Conservation (phyloP, 106 monocot genomes). For the Acanthochlamys bracteata region DNA sequence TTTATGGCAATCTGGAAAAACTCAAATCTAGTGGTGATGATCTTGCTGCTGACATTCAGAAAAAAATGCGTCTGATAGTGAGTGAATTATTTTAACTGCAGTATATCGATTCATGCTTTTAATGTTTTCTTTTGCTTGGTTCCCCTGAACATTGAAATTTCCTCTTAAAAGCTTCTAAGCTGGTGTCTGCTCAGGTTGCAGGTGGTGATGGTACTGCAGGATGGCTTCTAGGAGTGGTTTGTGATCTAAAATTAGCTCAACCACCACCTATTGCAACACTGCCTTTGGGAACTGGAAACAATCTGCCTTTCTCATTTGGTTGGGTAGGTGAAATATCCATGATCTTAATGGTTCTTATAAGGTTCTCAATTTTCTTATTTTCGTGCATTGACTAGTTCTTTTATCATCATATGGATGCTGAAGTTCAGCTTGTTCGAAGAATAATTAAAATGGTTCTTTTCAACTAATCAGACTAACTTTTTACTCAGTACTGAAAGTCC, state of each 20-base stretch:
- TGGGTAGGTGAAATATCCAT: constrained; percentile 77
- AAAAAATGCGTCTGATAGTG: constrained; percentile 72
- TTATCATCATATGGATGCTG: too few species aligned
- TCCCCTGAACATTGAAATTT: too few species aligned
- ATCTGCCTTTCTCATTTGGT: constrained; percentile 94
- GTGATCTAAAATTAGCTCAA: constrained; percentile 70
- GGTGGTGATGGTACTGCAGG: constrained; percentile 96
- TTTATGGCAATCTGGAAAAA: constrained; percentile 76
- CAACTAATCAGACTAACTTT: too few species aligned
- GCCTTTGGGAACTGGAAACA: constrained; percentile 96
- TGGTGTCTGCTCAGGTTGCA: constrained; percentile 58
- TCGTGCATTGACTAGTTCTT: too few species aligned
- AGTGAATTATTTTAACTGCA: constrained; percentile 32
- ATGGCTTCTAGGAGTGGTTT: constrained; percentile 96
- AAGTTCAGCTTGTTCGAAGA: too few species aligned
- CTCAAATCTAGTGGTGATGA: constrained; percentile 47
- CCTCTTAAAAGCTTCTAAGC: too few species aligned
- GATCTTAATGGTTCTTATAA: too few species aligned
- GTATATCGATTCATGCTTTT: too few species aligned
- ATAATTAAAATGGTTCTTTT: too few species aligned
- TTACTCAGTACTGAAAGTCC: too few species aligned
- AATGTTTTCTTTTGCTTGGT: too few species aligned
- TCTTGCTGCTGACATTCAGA: constrained; percentile 56
- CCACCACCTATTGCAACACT: constrained; percentile 86
- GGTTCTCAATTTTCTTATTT: too few species aligned